A percentile compares a stretch with the other conserved stretches of the same genome.
Evolutionary conservation across 331 rosid species (phyloP).

Genomic region (Rhamnella rubrinervis): DNA sequence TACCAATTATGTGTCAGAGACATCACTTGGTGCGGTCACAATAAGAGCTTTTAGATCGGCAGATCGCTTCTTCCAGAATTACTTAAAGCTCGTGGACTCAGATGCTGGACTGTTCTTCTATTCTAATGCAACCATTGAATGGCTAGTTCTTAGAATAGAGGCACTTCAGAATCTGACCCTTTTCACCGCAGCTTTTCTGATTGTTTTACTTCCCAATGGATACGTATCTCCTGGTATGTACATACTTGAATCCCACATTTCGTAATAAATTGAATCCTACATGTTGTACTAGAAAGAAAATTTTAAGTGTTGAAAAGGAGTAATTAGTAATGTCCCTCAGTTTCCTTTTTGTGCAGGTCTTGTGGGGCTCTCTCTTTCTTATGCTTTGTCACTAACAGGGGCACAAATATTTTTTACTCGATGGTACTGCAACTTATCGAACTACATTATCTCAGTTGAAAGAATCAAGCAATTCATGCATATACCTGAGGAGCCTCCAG

Average conservation of each 20-base stretch:
- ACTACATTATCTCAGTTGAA: slow-evolving; percentile 70
- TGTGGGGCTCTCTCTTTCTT: slow-evolving; percentile 83
- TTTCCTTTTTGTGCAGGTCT: slow-evolving; percentile 55
- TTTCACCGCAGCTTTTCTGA: slow-evolving; percentile 57
- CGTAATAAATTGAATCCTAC: background rate
- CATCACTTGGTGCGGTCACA: slow-evolving; percentile 77
- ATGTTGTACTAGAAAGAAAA: no score
- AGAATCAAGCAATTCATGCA: slow-evolving; percentile 84
- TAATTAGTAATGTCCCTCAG: background rate
- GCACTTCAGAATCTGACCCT: slow-evolving; percentile 68
- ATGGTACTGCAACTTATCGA: slow-evolving; percentile 56
- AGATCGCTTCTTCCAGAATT: slow-evolving; percentile 52
- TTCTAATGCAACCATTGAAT: slow-evolving; percentile 64
- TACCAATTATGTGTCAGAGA: slow-evolving; percentile 77
- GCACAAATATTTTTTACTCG: slow-evolving; percentile 37
- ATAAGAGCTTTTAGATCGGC: slow-evolving; percentile 67
- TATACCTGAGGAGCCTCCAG: slow-evolving; percentile 69
- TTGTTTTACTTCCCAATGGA: slow-evolving; percentile 60
- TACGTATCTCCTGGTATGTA: slow-evolving; percentile 50
- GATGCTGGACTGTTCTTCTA: slow-evolving; percentile 72
- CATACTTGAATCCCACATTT: background rate
- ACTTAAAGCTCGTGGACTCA: slow-evolving; percentile 61
- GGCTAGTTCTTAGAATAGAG: slow-evolving; percentile 71
- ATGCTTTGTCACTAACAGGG: slow-evolving; percentile 55
- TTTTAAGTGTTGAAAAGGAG: background rate